Percentiles rank a stretch among this genome's conserved stretches.
Conservation (phyloP, 257 asterid species). For the Fraxinus cuspidata region DNA sequence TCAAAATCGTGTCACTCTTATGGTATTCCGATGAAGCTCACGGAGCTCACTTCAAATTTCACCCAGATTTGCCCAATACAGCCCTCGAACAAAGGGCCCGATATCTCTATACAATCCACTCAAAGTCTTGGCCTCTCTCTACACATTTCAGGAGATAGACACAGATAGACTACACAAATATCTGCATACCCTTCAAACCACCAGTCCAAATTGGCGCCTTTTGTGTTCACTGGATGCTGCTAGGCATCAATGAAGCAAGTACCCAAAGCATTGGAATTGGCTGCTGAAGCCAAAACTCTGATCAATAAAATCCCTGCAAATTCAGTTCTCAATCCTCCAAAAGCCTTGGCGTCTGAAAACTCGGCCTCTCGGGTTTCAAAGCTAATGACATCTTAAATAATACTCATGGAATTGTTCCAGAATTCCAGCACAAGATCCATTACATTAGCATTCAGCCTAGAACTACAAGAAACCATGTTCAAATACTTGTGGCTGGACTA, state of each 20-base stretch:
- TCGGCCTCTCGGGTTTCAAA: constrained; percentile 68
- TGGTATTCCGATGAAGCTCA: constrained; percentile 86
- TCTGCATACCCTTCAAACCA: constrained; percentile 84
- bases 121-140: constrained; percentile 78
- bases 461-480: no score
- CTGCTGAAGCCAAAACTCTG: constrained; percentile 48
- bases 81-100: constrained; percentile 81
- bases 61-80: constrained; percentile 54
- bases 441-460: no score
- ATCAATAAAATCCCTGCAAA: constrained; percentile 46
- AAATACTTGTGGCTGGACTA: no score
- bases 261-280: constrained; percentile 48
- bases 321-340: constrained; percentile 41
- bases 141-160: constrained; percentile 51
- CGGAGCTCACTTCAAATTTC: constrained; percentile 83
- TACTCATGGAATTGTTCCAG: constrained; percentile 43
- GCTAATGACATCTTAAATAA: constrained; percentile 61
- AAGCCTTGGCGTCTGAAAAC: constrained; percentile 51
- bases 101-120: constrained; percentile 70
- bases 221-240: constrained; percentile 65
- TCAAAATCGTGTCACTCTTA: constrained; percentile 55
- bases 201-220: constrained; percentile 70
- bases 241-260: constrained; percentile 60
- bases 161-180: constrained; percentile 57
- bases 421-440: no score